Base-by-base conservation (phyloP, 176 grass and related monocot species). In the Musa itinerans region DNA sequence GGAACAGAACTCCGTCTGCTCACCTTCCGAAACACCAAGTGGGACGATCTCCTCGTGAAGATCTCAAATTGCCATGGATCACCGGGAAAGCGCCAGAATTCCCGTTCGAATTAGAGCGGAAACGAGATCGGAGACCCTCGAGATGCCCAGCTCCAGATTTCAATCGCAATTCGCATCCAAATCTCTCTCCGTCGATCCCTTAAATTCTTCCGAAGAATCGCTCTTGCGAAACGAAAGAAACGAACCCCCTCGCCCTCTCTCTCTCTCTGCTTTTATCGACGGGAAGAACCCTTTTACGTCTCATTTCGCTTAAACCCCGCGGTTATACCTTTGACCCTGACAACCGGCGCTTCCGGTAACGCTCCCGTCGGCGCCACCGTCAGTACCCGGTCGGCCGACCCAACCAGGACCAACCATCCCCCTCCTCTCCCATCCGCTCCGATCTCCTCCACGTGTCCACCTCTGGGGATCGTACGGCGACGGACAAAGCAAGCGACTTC, bases 261-360 rank as follows among this genome's bases (percentile, higher is more conserved):
- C 49, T 72, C 72, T 24, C n/a, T 49, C 65, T 54, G 76, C 68
- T 71, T 63, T 67, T 73, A 13, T 23, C 53, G 54, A 56, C 78
- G 52, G 25, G 69, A 25, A 78, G 85, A 87, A 83, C 71, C 80
- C 77, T 83, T 52, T 72, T 29, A 74, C 76, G 64, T 79, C 76
- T 54, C 53, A 54, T 79, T 77, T 76, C 58, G 29, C 86, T 89
- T 89, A 89, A 89, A 89, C 89, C 89, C 86, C 81, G 34, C 53
- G 49, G 22, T 55, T 88, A 78, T 91, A 75, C 66, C 65, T 83
- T 66, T 87, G 71, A 83, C 76, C 55, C 75, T 75, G 34, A 24
- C 48, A 65, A 73, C 85, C 71, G 64, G 65, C 68, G 14, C 65
- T 10, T 62, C 85, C 74, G 76, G 76, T 81, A 56, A 55, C 79